Evolutionary conservation across 2,329 filamentous ascomycete genomes (phyloP).

Genomic region (Penicillium sp.): DNA sequence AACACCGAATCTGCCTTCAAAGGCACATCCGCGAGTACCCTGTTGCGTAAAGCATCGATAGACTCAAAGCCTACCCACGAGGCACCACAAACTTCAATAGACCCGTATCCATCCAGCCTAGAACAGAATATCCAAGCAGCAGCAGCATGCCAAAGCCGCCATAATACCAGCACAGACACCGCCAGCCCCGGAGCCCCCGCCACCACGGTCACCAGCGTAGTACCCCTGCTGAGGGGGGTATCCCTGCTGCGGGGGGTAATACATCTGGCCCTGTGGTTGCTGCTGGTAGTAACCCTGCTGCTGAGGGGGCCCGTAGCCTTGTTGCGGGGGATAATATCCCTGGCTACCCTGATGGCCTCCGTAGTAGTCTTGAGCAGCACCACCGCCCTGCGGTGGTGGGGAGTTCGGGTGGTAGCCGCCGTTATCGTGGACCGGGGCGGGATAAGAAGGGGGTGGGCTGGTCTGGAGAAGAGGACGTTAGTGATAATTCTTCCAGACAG

Average conservation of each 20-base stretch:
- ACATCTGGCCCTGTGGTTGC: slow-evolving; percentile 30
- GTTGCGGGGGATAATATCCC: slow-evolving; percentile 30
- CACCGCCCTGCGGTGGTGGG: slow-evolving; percentile 27
- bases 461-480: slow-evolving; percentile 24
- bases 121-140: slow-evolving; percentile 53
- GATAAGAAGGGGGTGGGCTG: slow-evolving; percentile 43
- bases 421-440: slow-evolving; percentile 36
- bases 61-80: neutral
- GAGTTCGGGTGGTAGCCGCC: slow-evolving; percentile 31
- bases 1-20: neutral
- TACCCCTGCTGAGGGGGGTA: slow-evolving; percentile 36
- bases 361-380: slow-evolving; percentile 39
- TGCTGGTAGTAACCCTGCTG: slow-evolving; percentile 34
- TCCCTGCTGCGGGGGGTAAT: slow-evolving; percentile 33
- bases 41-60: neutral
- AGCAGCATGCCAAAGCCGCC: slow-evolving; percentile 52
- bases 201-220: slow-evolving; percentile 37
- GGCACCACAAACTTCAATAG: neutral
- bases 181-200: slow-evolving; percentile 30
- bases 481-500: neutral
- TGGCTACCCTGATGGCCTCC: slow-evolving; percentile 23
- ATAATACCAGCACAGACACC: slow-evolving; percentile 52
- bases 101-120: slow-evolving; percentile 19
- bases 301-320: slow-evolving; percentile 25
- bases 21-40: neutral